Base-by-base conservation (phyloP, 768 basidiomycete genomes). In the Kwoniella sp. region DNA sequence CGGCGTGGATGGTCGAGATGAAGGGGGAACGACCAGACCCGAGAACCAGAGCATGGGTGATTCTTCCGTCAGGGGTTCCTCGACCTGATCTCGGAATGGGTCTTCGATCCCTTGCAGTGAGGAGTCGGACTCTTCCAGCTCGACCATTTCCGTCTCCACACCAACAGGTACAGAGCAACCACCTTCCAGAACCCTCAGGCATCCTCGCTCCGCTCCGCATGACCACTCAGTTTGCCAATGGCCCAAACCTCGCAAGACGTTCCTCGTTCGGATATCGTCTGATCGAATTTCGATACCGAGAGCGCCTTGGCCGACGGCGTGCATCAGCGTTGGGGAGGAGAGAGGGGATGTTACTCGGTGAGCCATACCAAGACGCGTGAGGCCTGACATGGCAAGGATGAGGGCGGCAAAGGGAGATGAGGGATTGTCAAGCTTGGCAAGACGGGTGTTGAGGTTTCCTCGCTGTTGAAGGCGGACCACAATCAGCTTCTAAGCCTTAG, bases 161-260 rank as follows among this genome's bases (percentile, higher is more conserved):
- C 94, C 95, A 17, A 99, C 93, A 2, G 95, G 95, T 0, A 99
- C 94, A 65, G 91, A 93, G 81, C 96, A 99, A 25, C 96, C 96
- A 27, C 96, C 96, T 80, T 98, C 96, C 56, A 98, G 83, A 24
- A 88, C 88, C n/a, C 88, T 84, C 67, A 98, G 82, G 79, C 90
- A 89, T 0, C 89, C 90, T 15, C 96, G 86, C 80, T 99, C 96
- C 1, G 92, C 92, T 25, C 85, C 82, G 72, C 89, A 91, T 58
- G 75, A 81, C 88, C 88, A 91, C 51, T 87, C 84, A 0, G 92
- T 92, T 77, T 85, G 83, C 81, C 87, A 85, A 77, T 96, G 90
- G 1, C 86, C 90, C 51, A 93, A 78, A 25, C 82, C 83, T 33
- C 84, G 81, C 77, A 92, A 88, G 29, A 94, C 79, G 56, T 85